Conservation (phyloP, 257 asterid genomes). For the Nyctanthes arbortristis region DNA sequence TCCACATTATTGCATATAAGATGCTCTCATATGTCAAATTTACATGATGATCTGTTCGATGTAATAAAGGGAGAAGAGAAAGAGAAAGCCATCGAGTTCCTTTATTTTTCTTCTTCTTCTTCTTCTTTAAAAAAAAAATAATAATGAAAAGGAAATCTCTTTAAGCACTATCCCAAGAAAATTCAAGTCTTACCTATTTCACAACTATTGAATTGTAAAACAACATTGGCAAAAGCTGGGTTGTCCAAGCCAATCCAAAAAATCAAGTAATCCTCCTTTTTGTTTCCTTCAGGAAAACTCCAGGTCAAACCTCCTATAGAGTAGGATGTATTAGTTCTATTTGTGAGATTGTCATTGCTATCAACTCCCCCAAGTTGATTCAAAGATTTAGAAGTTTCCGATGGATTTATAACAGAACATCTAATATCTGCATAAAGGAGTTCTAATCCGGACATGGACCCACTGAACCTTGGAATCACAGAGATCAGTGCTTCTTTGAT, state of each 20-base stretch:
- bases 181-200: slow-evolving; percentile 64
- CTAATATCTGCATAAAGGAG: slow-evolving; percentile 55
- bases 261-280: slow-evolving; percentile 71
- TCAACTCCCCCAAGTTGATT: slow-evolving; percentile 32
- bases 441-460: slow-evolving; percentile 38
- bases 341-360: slow-evolving; percentile 30
- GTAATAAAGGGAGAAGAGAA: neutral
- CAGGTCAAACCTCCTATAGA: slow-evolving; percentile 79
- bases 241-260: slow-evolving; percentile 81
- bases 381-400: slow-evolving; percentile 30
- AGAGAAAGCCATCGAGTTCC: neutral
- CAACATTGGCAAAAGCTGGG: slow-evolving; percentile 75
- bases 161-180: slow-evolving; percentile 1
- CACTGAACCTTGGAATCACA: slow-evolving; percentile 26
- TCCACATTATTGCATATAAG: too few relatives aligned
- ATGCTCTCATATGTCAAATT: too few relatives aligned
- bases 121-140: slow-evolving; percentile 5
- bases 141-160: too few relatives aligned
- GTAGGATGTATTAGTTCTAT: slow-evolving; percentile 38
- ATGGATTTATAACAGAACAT: slow-evolving; percentile 56
- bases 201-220: slow-evolving; percentile 71
- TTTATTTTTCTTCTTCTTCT: neutral
- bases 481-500: slow-evolving; percentile 40
- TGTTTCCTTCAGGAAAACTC: slow-evolving; percentile 66
- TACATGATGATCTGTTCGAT: too few relatives aligned